Base-by-base conservation (phyloP, 2,329 filamentous ascomycete genomes). In the Calonectria hongkongensis region DNA sequence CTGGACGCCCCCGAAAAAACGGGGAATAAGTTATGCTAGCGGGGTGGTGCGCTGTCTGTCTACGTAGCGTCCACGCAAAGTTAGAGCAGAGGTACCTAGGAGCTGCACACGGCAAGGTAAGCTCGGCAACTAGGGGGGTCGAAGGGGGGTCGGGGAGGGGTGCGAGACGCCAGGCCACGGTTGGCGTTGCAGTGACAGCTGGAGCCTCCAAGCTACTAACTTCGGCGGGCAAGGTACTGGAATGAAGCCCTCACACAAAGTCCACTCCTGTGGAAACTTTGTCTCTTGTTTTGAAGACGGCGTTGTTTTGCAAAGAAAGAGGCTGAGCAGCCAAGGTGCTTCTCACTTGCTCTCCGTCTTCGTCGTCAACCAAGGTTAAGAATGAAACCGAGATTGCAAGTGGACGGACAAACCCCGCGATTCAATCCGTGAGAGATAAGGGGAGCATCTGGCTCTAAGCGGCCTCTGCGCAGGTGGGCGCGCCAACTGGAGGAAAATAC, bases 1-100 rank as follows among this genome's bases (percentile, higher is more conserved):
- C 58, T 54, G 56, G 56, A 72, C 66, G 10, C 65, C 70, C 66
- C 56, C 70, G 64, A 71, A 67, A 71, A 72, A 72, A 51, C 30
- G 65, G 70, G 70, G 58, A 56, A 63, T 45, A 33, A 45, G 65
- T 65, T 56, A 72, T 72, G 65, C 65, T 68, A 47, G 70, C 58
- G 70, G 70, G 65, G 70, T 72, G 58, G 65, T 72, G 58, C 39
- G 58, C 39, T 45, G 58, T 47, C n/a, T 18, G 58, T 18, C 58
- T 63, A 43, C 58, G 58, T 47, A 63, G 39, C 41, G 58, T 41
- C 41, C 58, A 63, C 39, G 39, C 30, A 50, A 27, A 66, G 48
- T 43, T 21, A 16, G 21, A 56, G 47, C 48, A 10, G 43, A 58
- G 39, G 50, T 50, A 41, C 63, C 48, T 30, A n/a, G 27, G 39